Percentiles rank a stretch among this genome's conserved stretches.
Conservation (phyloP, 108 stramenopile genomes). For the Skeletonema grethae region DNA sequence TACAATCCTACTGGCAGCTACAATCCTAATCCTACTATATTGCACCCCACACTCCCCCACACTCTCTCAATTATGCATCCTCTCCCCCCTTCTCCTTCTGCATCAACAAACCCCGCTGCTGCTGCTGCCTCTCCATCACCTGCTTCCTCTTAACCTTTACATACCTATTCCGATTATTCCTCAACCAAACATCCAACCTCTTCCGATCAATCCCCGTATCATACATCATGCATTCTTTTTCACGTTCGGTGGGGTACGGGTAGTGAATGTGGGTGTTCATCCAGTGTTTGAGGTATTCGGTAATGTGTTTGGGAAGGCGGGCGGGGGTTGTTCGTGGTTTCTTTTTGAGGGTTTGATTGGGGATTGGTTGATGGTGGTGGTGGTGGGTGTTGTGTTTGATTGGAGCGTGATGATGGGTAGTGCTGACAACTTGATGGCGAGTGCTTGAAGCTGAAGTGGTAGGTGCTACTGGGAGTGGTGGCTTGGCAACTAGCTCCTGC, state of each 20-base stretch:
- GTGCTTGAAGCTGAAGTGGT: not conserved
- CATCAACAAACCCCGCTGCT: too few relatives aligned
- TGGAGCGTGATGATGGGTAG: too few relatives aligned
- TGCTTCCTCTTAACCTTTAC: not conserved
- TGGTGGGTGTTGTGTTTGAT: too few relatives aligned
- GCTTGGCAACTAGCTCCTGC: not conserved
- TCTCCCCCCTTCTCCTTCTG: too few relatives aligned
- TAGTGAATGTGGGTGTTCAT: not conserved
- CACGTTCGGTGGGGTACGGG: not conserved
- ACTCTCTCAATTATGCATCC: too few relatives aligned
- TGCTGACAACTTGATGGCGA: not conserved
- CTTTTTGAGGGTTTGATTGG: not conserved
- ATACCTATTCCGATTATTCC: not conserved
- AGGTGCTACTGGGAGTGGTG: not conserved
- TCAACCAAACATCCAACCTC: not conserved
- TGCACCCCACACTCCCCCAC: too few relatives aligned
- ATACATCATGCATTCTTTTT: not conserved
- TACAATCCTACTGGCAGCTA: too few relatives aligned
- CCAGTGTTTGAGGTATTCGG: not conserved
- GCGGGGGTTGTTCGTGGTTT: not conserved
- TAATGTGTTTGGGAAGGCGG: not conserved
- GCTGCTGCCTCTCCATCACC: not conserved
- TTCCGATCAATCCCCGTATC: not conserved
- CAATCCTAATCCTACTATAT: not conserved
- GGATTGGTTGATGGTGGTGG: not conserved